These are phyloP conservation scores for Claviceps paspali DNA, from an alignment of 2,329 filamentous ascomycete genomes.

Conservation along the genomic window DNA sequence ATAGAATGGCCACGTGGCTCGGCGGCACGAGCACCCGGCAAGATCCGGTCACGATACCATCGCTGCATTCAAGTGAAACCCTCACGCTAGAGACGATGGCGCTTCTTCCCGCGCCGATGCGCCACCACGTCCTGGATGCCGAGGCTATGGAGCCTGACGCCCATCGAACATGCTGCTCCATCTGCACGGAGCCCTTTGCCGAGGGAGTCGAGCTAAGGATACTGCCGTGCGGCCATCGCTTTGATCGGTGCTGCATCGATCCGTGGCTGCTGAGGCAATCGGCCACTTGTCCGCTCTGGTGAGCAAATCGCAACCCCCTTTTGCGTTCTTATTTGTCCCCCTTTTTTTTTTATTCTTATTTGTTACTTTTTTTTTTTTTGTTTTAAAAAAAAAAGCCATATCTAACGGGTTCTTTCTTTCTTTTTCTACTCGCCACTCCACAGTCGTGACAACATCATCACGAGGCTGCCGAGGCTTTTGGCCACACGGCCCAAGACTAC, in stretches of 20 bases:
- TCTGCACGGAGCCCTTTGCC: constrained; percentile 3
- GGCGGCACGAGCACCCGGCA: too few species aligned
- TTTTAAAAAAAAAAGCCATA: background rate
- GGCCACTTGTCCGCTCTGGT: constrained; percentile 5
- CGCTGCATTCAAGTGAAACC: background rate
- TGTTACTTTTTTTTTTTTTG: background rate
- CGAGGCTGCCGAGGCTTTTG: background rate
- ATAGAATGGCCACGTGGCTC: background rate
- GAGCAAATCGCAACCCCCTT: background rate
- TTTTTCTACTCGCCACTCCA: background rate
- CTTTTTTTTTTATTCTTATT: background rate
- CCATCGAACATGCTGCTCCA: background rate
- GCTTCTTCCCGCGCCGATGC: background rate
- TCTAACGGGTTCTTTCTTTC: too few species aligned
- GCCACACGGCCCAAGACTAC: background rate
- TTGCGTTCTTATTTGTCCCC: background rate
- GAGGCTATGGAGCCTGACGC: background rate
- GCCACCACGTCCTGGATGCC: background rate
- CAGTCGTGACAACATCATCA: background rate
- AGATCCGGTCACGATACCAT: too few species aligned
- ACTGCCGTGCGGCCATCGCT: constrained; percentile 3
- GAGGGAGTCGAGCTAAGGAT: constrained; percentile 1
- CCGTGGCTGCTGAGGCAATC: constrained; percentile 2
- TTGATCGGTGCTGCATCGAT: constrained; percentile 3
- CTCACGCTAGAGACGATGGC: background rate